Percentiles rank a stretch among this genome's conserved stretches.
phyloP scores from a whole-genome alignment of 176 grass and related monocot species.

The Phragmites australis region DNA sequence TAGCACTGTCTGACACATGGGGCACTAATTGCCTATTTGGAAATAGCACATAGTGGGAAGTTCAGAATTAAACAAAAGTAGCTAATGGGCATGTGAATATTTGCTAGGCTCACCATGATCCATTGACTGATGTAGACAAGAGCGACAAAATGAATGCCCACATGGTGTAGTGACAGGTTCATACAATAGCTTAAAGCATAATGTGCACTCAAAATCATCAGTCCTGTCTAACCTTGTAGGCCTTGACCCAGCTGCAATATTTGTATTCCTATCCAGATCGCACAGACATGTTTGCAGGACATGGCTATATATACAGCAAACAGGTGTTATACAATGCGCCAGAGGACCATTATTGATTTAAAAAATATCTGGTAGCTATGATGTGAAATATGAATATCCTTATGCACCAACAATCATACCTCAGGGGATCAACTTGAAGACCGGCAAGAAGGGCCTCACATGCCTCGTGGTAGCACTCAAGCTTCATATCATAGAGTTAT shows the following conservation, averaged over 20 bases:
- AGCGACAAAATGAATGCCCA: conserved; percentile 98
- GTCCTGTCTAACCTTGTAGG: conserved; percentile 58
- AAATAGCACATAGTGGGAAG: conserved; percentile 38
- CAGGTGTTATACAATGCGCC: conserved; percentile 21
- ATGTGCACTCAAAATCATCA: conserved; percentile 95
- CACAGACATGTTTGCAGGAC: conserved; percentile 68
- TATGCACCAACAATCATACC: conserved; percentile 54
- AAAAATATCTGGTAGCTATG: conserved; percentile 21
- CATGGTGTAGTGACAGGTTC: conserved; percentile 99
- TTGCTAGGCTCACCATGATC: conserved; percentile 75
- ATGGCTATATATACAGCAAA: conserved; percentile 57
- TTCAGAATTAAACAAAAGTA: conserved; percentile 38
- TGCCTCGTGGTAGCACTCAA: conserved; percentile 80
- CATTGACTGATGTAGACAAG: conserved; percentile 94
- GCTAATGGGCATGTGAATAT: conserved; percentile 34
- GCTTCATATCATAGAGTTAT: conserved; percentile 44
- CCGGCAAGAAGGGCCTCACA: conserved; percentile 75
- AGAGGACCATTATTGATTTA: conserved; percentile 20
- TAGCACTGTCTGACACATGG: conserved; percentile 92
- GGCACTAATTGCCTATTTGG: conserved; percentile 87
- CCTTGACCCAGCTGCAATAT: conserved; percentile 58
- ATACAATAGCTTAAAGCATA: conserved; percentile 93
- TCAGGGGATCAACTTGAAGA: conserved; percentile 94
- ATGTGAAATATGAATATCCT: conserved; percentile 26
- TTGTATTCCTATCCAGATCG: conserved; percentile 65